Evolutionary conservation across 2,329 filamentous ascomycete species (phyloP), one percentile per base, ranked within the genome.

Genomic region (Verticillium isaacii): DNA sequence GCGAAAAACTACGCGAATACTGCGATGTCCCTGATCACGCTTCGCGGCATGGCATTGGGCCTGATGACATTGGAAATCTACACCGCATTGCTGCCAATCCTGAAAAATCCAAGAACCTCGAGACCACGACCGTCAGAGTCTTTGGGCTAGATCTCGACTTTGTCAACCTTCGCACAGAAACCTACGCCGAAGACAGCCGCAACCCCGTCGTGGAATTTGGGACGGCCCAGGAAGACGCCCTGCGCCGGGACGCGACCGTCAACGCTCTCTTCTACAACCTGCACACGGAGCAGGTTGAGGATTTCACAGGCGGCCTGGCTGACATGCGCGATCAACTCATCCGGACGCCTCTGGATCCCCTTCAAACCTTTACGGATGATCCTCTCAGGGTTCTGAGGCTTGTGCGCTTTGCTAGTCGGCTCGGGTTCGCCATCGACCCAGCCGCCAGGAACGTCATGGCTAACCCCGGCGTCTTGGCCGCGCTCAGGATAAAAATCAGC

Each of bases 251-350:
- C 79, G 93, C 94, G 25, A 97, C 93, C 0, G 88, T 98, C 64
- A 99, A 99, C 73, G 92, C 95, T 29, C 85, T 99, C 65, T 98
- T 98, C 77, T 98, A 95, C 80, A 98, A 98, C 69, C 79, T 99
- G 45, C 88, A 93, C 70, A 92, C 89, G 1, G 84, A 86, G 37
- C 69, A 83, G 62, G 84, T 98, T 39, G 94, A 98, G 74, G 95
- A 99, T 72, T 90, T 96, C 64, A 96, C 92, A 0, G 84, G 84
- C 8, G 94, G 95, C 0, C 78, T 96, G 39, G 72, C 83, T 8
- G 94, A 98, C 71, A 86, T 98, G 85, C 74, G 82, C 37, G 78
- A 80, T 2, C 85, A 85, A 64, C 78, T 93, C 58, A 93, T 99
- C 66, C 85, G 90, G 60, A 98, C 95, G 3, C 94, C 94, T 0